Conservation (phyloP, 2,329 filamentous ascomycete genomes). For the Cladosporium sp. region DNA sequence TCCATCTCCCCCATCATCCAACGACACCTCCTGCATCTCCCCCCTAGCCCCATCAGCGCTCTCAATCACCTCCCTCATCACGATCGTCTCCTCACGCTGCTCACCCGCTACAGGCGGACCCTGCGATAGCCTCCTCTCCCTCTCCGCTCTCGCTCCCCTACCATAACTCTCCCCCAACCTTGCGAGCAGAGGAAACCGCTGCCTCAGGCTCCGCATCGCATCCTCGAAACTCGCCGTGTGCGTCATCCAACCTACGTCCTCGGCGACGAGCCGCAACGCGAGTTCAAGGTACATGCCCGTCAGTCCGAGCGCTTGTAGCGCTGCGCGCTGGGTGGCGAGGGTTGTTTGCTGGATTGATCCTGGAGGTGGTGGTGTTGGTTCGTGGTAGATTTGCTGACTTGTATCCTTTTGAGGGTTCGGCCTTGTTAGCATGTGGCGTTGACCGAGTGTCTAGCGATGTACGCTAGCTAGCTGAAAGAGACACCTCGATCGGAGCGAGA, state of each 20-base stretch:
- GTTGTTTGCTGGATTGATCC: slow-evolving; percentile 1
- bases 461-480: not conserved
- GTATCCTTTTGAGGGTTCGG: not conserved
- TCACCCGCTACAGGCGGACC: not conserved
- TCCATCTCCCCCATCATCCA: not conserved
- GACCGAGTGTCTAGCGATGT: not conserved
- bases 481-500: not conserved
- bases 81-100: not conserved
- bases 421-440: not conserved
- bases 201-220: not conserved
- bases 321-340: not conserved
- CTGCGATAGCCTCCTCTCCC: not conserved
- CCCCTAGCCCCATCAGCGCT: not conserved
- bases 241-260: slow-evolving; percentile 3
- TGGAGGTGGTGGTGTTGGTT: not conserved
- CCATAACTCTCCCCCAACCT: slow-evolving; percentile 3
- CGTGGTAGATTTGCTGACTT: not conserved
- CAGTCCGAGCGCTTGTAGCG: not conserved
- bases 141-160: not conserved
- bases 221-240: not conserved
- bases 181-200: not conserved
- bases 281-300: not conserved
- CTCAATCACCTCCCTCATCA: not conserved
- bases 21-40: not conserved
- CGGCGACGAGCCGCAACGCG: not conserved